Percentiles rank a stretch among this genome's conserved stretches.
Evolutionary conservation across 73 alveolate genomes (phyloP).

Genomic region (Paramecium pentaurelia): DNA sequence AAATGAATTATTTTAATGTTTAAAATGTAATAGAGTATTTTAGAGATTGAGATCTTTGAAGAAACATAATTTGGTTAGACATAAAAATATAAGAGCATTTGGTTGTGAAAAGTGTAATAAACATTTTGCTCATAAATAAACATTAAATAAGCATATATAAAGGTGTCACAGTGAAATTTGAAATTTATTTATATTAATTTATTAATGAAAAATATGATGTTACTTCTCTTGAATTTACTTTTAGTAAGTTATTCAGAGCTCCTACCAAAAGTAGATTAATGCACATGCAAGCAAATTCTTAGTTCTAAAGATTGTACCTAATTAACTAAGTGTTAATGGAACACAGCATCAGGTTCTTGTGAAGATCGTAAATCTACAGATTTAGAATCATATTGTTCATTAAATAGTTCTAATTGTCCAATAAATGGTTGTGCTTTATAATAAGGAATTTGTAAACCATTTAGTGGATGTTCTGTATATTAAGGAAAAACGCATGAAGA

Average conservation of each 20-base stretch:
- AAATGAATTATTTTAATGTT: neutral
- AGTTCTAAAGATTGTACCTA: neutral
- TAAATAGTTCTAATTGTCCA: neutral
- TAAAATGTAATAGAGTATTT: neutral
- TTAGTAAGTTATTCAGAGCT: neutral
- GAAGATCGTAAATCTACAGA: neutral
- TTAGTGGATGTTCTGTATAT: constrained; percentile 31
- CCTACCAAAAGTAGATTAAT: neutral
- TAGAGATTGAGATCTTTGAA: neutral
- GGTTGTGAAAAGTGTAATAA: neutral
- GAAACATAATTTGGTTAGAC: neutral
- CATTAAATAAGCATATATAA: neutral
- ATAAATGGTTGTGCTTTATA: neutral
- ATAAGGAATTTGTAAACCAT: neutral
- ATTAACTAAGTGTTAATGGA: neutral
- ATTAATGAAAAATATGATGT: neutral
- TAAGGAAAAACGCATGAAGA: neutral
- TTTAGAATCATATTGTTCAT: neutral
- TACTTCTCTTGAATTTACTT: neutral
- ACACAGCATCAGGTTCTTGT: neutral
- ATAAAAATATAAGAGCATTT: neutral
- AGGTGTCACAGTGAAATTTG: neutral
- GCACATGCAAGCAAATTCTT: neutral
- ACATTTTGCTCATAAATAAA: neutral
- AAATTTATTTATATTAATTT: neutral